A percentile compares a stretch with the other conserved stretches of the same genome.
Conservation (phyloP, 768 basidiomycete species). For the Mycena kentingensis region DNA sequence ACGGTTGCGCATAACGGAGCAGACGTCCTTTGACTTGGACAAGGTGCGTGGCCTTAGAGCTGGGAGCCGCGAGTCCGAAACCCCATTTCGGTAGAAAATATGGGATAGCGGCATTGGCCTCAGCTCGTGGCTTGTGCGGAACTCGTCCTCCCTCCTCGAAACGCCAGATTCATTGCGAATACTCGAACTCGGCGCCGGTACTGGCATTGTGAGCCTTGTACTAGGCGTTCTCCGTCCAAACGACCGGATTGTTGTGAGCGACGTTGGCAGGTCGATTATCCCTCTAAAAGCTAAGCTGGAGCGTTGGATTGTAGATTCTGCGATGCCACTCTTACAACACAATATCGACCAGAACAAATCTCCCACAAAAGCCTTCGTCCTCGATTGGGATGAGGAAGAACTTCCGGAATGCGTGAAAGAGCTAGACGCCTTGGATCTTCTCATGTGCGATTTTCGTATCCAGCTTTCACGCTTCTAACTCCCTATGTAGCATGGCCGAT, state of each 20-base stretch:
- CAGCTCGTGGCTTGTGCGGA: slow-evolving; percentile 68
- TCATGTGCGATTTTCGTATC: slow-evolving; percentile 62
- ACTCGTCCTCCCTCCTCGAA: neutral
- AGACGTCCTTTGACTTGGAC: slow-evolving; percentile 90
- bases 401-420: slow-evolving; percentile 48
- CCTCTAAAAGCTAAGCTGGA: neutral
- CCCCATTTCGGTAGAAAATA: slow-evolving; percentile 69
- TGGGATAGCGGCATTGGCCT: slow-evolving; percentile 94
- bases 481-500: slow-evolving; percentile 81
- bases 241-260: slow-evolving; percentile 60
- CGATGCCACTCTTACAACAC: slow-evolving; percentile 74
- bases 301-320: slow-evolving; percentile 58
- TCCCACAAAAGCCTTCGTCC: slow-evolving; percentile 38
- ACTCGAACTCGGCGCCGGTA: slow-evolving; percentile 64
- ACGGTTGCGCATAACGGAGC: slow-evolving; percentile 63
- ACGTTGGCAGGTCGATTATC: slow-evolving; percentile 58
- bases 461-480: neutral
- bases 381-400: slow-evolving; percentile 77
- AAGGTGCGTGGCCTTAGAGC: slow-evolving; percentile 51
- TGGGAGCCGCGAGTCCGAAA: slow-evolving; percentile 30
- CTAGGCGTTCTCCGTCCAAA: slow-evolving; percentile 58
- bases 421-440: slow-evolving; percentile 54
- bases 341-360: slow-evolving; percentile 58
- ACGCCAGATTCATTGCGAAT: slow-evolving; percentile 29
- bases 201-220: slow-evolving; percentile 75